phyloP scores from a whole-genome alignment of 768 basidiomycete genomes.

The Russula dissimulans region DNA sequence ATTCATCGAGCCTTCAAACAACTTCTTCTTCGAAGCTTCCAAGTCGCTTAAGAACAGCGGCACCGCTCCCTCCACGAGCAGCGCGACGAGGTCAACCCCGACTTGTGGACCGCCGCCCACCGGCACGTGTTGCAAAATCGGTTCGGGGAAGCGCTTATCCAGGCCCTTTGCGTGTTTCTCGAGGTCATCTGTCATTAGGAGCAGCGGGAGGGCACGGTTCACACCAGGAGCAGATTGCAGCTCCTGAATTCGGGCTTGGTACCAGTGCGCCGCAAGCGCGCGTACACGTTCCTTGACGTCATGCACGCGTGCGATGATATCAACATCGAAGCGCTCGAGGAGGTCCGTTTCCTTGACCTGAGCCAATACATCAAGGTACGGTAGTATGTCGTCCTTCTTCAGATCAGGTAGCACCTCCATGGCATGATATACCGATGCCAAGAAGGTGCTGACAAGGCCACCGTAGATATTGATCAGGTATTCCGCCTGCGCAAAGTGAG shows the following conservation, averaged over 20 bases:
- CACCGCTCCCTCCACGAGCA: conserved; percentile 58
- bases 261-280: conserved; percentile 50
- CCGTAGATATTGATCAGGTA: conserved; percentile 60
- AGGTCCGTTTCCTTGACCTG: conserved; percentile 61
- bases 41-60: conserved; percentile 62
- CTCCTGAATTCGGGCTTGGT: conserved; percentile 52
- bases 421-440: conserved; percentile 74
- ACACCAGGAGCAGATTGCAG: conserved; percentile 63
- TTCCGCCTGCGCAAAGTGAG: conserved; percentile 41
- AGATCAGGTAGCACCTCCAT: conserved; percentile 70
- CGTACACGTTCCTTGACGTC: conserved; percentile 63
- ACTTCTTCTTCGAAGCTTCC: conserved; percentile 56
- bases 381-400: conserved; percentile 60
- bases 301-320: conserved; percentile 52
- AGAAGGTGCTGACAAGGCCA: conserved; percentile 75
- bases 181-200: conserved; percentile 81
- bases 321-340: conserved; percentile 64
- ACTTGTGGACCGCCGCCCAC: neutral
- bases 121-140: conserved; percentile 61
- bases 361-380: conserved; percentile 59
- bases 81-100: conserved; percentile 58
- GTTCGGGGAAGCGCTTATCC: conserved; percentile 81
- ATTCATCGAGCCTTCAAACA: conserved; percentile 79
- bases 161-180: conserved; percentile 78
- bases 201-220: conserved; percentile 70